These are phyloP conservation scores for Aureobasidium namibiae DNA, from an alignment of 2,329 filamentous ascomycete species.

Conservation along the genomic window DNA sequence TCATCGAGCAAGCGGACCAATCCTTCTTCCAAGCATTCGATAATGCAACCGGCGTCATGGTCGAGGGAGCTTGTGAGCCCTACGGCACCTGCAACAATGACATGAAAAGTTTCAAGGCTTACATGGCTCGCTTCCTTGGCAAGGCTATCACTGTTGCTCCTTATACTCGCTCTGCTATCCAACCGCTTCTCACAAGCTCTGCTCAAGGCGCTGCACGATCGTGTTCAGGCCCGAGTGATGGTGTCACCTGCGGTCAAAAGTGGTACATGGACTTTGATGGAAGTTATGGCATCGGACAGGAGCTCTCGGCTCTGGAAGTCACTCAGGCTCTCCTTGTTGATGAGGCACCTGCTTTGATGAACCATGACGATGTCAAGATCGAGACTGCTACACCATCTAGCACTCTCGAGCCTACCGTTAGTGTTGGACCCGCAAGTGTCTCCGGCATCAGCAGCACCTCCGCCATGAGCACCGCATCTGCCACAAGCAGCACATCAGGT, in stretches of 20 bases:
- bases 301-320: conserved; percentile 37
- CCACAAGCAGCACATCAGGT: no score
- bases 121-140: conserved; percentile 56
- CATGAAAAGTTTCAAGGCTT: conserved; percentile 59
- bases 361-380: conserved; percentile 4
- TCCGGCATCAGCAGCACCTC: background rate
- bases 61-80: conserved; percentile 58
- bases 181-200: conserved; percentile 31
- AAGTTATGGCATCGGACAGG: conserved; percentile 34
- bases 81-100: conserved; percentile 47
- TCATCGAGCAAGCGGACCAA: conserved; percentile 44
- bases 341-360: conserved; percentile 5
- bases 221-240: conserved; percentile 34
- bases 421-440: background rate
- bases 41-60: conserved; percentile 48
- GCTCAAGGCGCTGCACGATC: conserved; percentile 35
- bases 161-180: conserved; percentile 31
- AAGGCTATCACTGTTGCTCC: conserved; percentile 38
- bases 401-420: background rate
- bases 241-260: conserved; percentile 35
- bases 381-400: background rate
- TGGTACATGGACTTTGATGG: conserved; percentile 40
- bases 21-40: conserved; percentile 47
- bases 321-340: conserved; percentile 33
- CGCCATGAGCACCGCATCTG: no score